Evolutionary conservation across 306 rosid species (phyloP).

Genomic region (Malus sieversii): DNA sequence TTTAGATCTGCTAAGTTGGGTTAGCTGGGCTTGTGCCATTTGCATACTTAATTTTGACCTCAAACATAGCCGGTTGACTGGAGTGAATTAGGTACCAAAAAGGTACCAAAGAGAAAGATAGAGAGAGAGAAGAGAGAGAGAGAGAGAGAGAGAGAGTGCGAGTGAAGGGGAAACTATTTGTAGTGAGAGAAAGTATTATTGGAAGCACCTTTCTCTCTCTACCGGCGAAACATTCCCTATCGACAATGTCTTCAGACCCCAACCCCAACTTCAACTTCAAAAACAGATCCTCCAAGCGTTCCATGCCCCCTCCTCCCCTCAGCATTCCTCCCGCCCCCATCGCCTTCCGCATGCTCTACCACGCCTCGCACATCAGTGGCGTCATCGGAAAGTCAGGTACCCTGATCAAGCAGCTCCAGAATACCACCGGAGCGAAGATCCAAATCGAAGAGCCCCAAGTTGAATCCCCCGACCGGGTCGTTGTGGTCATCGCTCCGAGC

Average conservation of each 20-base stretch:
- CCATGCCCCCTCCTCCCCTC: constrained; percentile 44
- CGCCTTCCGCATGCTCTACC: constrained; percentile 77
- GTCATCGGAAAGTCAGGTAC: constrained; percentile 75
- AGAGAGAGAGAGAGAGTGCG: neutral
- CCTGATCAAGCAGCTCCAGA: constrained; percentile 66
- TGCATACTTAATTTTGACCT: neutral
- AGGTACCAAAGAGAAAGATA: neutral
- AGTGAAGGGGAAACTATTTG: neutral
- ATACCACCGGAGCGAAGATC: constrained; percentile 72
- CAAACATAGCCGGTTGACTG: neutral
- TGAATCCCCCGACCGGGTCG: constrained; percentile 65
- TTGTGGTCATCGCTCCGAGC: constrained; percentile 36
- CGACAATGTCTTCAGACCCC: constrained; percentile 27
- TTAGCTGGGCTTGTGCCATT: neutral
- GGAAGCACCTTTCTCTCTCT: constrained; percentile 59
- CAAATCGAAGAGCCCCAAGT: constrained; percentile 58
- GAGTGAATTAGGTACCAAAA: neutral
- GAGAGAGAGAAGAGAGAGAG: neutral
- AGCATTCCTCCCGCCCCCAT: constrained; percentile 46
- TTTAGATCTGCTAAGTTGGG: neutral
- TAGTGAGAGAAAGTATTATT: constrained; percentile 29
- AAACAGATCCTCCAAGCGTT: constrained; percentile 57
- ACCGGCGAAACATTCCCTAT: constrained; percentile 52
- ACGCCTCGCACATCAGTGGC: constrained; percentile 73
- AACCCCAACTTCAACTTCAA: constrained; percentile 30